Evolutionary conservation across 2,329 filamentous ascomycete genomes (phyloP).

Genomic region (Scedosporium minutisporum): DNA sequence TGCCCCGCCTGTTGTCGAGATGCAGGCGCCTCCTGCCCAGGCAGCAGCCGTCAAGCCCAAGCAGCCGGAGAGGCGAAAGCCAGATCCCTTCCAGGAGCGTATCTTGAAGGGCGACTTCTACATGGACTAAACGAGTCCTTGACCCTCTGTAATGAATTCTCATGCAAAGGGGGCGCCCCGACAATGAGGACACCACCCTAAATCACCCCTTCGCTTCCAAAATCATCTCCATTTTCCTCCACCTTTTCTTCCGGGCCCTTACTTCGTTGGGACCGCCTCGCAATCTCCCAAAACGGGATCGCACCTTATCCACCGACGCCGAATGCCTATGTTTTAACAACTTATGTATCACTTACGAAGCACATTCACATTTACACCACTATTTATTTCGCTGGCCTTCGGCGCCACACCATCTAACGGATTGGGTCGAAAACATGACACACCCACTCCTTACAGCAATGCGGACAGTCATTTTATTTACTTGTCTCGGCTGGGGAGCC

Average conservation of each 20-base stretch:
- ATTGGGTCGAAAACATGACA: neutral
- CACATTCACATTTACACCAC: neutral
- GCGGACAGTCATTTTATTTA: neutral
- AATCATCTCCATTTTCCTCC: neutral
- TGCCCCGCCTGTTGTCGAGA: slow-evolving; percentile 59
- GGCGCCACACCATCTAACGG: neutral
- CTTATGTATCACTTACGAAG: neutral
- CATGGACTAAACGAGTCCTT: slow-evolving; percentile 62
- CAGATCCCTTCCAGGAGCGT: slow-evolving; percentile 91
- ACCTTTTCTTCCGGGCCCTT: neutral
- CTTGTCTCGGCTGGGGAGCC: neutral
- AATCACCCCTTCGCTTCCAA: neutral
- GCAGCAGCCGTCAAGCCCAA: slow-evolving; percentile 35
- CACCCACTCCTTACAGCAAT: neutral
- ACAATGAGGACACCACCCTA: neutral
- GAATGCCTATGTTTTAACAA: neutral
- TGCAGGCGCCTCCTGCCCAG: slow-evolving; percentile 47
- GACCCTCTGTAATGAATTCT: neutral
- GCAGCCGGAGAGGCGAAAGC: slow-evolving; percentile 51
- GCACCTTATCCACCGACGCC: neutral
- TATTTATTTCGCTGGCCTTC: neutral
- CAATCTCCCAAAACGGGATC: neutral
- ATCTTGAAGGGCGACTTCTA: slow-evolving; percentile 97
- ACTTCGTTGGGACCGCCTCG: neutral
- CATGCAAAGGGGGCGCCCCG: neutral